phyloP scores from a whole-genome alignment of 208 protist species.

The Acanthamoeba polyphaga region DNA sequence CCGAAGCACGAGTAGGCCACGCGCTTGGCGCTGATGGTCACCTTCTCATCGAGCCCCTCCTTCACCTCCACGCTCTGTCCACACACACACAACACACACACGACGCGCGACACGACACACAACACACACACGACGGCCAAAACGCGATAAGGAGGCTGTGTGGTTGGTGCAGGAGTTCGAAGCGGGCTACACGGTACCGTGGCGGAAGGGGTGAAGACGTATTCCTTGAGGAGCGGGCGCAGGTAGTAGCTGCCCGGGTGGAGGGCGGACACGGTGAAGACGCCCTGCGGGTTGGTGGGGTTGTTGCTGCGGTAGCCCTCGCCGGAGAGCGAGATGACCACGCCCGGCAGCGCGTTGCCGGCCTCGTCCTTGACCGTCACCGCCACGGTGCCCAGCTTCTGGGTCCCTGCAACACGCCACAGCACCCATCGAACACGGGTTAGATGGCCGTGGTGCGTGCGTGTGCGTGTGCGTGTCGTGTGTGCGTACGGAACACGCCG shows the following conservation, averaged over 20 bases:
- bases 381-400: slow-evolving; percentile 70
- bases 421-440: not conserved
- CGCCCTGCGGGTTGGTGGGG: slow-evolving; percentile 40
- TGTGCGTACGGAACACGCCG: slow-evolving; percentile 52
- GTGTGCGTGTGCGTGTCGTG: not conserved
- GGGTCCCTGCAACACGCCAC: not conserved
- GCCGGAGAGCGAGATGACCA: slow-evolving; percentile 64
- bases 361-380: slow-evolving; percentile 38
- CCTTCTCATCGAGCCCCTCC: slow-evolving; percentile 35
- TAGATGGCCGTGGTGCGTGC: not conserved
- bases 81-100: not conserved
- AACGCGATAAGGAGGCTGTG: not conserved
- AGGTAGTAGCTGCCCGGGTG: slow-evolving; percentile 65
- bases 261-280: slow-evolving; percentile 50
- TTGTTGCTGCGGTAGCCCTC: slow-evolving; percentile 68
- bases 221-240: slow-evolving; percentile 72
- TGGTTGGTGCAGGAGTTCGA: too few species aligned
- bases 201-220: slow-evolving; percentile 43
- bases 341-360: slow-evolving; percentile 22
- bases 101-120: not conserved
- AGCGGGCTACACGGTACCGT: slow-evolving; percentile 26
- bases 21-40: slow-evolving; percentile 28
- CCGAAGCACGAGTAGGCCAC: slow-evolving; percentile 67
- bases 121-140: too few species aligned
- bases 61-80: slow-evolving; percentile 52